phyloP scores from a whole-genome alignment of 345 rosid species.

The Hibiscus mutabilis region DNA sequence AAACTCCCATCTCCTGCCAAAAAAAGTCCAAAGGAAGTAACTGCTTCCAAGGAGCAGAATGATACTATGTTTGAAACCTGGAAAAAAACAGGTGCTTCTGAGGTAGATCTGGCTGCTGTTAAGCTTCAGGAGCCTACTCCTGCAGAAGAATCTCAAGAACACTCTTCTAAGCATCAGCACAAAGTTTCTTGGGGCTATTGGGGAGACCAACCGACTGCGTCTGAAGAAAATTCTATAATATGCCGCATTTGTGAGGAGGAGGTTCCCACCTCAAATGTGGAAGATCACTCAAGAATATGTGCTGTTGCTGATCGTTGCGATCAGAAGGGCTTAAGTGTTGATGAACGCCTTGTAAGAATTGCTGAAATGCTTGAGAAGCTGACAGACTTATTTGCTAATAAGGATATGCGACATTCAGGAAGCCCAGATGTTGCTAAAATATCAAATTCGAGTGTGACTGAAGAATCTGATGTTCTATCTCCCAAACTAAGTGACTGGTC shows the following conservation, averaged over 20 bases:
- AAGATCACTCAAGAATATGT: slow-evolving; percentile 95
- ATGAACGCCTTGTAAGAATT: slow-evolving; percentile 81
- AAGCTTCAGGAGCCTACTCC: slow-evolving; percentile 42
- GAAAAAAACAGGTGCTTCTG: slow-evolving; percentile 37
- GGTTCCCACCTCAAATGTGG: slow-evolving; percentile 79
- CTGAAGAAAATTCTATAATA: slow-evolving; percentile 83
- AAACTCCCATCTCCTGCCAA: slow-evolving; percentile 72
- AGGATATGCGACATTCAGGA: slow-evolving; percentile 63
- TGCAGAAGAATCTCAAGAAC: slow-evolving; percentile 56
- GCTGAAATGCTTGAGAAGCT: slow-evolving; percentile 90
- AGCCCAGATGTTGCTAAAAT: slow-evolving; percentile 89
- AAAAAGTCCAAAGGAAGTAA: slow-evolving; percentile 50
- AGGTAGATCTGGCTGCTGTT: slow-evolving; percentile 31
- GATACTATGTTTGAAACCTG: slow-evolving; percentile 46
- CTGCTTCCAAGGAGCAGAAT: slow-evolving; percentile 42
- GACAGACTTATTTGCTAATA: slow-evolving; percentile 64
- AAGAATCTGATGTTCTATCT: slow-evolving; percentile 81
- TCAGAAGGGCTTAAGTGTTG: slow-evolving; percentile 72
- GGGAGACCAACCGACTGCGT: slow-evolving; percentile 63
- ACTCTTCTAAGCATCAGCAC: slow-evolving; percentile 72
- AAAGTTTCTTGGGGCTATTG: slow-evolving; percentile 94
- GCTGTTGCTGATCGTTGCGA: slow-evolving; percentile 93
- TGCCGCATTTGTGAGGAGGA: slow-evolving; percentile 99
- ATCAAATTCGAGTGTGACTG: slow-evolving; percentile 81
- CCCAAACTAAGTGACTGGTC: slow-evolving; percentile 98